phyloP scores from a whole-genome alignment of 2,329 filamentous ascomycete species.

The Claviceps sp. region DNA sequence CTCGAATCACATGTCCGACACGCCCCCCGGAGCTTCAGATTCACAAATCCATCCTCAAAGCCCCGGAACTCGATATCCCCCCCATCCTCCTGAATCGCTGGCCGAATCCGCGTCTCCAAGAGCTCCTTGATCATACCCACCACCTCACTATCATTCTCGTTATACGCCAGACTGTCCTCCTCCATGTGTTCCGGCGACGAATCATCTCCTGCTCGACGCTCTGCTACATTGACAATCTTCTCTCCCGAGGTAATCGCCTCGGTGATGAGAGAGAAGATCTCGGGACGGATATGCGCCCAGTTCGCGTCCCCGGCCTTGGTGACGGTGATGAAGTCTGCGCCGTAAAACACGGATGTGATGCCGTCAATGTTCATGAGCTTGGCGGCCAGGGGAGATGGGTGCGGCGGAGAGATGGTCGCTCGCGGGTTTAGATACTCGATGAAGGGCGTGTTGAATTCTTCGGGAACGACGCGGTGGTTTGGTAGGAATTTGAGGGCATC shows the following conservation, averaged over 20 bases:
- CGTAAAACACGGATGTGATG: slow-evolving; percentile 90
- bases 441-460: slow-evolving; percentile 58
- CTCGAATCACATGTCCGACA: slow-evolving; percentile 95
- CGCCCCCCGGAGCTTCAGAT: slow-evolving; percentile 77
- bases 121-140: slow-evolving; percentile 98
- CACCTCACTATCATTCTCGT: slow-evolving; percentile 86
- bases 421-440: slow-evolving; percentile 87
- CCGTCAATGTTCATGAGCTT: slow-evolving; percentile 89
- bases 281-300: slow-evolving; percentile 91
- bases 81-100: slow-evolving; percentile 93
- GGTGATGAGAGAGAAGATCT: slow-evolving; percentile 90
- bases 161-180: slow-evolving; percentile 65
- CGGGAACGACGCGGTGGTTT: slow-evolving; percentile 73
- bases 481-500: slow-evolving; percentile 95
- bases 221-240: slow-evolving; percentile 60
- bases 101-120: slow-evolving; percentile 84
- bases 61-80: slow-evolving; percentile 94
- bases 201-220: slow-evolving; percentile 41
- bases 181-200: slow-evolving; percentile 12
- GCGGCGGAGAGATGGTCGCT: slow-evolving; percentile 73
- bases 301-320: slow-evolving; percentile 79
- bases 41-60: slow-evolving; percentile 71
- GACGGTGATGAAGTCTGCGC: slow-evolving; percentile 89
- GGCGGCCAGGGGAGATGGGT: slow-evolving; percentile 82
- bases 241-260: slow-evolving; percentile 79